phyloP scores from a whole-genome alignment of 345 rosid species.

The Populus tremula region DNA sequence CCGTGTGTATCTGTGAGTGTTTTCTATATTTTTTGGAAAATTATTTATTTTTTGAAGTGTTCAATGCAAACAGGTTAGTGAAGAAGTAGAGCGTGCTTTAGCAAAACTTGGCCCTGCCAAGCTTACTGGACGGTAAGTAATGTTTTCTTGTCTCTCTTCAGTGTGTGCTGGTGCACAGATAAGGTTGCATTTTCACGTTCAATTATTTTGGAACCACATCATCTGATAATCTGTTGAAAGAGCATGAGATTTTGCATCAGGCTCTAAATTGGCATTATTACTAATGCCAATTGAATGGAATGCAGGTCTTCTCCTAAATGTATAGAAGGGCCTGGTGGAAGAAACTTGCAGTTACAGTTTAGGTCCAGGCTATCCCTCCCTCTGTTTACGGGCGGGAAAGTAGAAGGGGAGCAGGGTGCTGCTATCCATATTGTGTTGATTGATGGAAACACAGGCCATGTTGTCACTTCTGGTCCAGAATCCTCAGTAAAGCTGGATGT shows the following conservation, averaged over 20 bases:
- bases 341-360: slow-evolving; percentile 38
- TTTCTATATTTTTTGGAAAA: neutral
- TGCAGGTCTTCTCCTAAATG: slow-evolving; percentile 33
- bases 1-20: neutral
- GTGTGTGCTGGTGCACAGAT: neutral
- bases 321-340: slow-evolving; percentile 23
- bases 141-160: neutral
- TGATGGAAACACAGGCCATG: slow-evolving; percentile 27
- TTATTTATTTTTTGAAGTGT: neutral
- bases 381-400: slow-evolving; percentile 35
- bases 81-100: slow-evolving; percentile 39
- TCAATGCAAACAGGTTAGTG: slow-evolving; percentile 25
- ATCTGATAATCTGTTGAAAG: neutral
- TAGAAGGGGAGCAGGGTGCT: slow-evolving; percentile 36
- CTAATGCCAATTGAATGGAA: neutral
- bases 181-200: neutral
- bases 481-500: slow-evolving; percentile 34
- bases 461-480: slow-evolving; percentile 37
- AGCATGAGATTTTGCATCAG: neutral
- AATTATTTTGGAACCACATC: too few species aligned
- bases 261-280: too few species aligned
- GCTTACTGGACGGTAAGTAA: slow-evolving; percentile 20
- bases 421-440: slow-evolving; percentile 29
- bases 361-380: slow-evolving; percentile 32
- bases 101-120: slow-evolving; percentile 31